phyloP scores from a whole-genome alignment of 305 asterid genomes.

The Rubia occidens region DNA sequence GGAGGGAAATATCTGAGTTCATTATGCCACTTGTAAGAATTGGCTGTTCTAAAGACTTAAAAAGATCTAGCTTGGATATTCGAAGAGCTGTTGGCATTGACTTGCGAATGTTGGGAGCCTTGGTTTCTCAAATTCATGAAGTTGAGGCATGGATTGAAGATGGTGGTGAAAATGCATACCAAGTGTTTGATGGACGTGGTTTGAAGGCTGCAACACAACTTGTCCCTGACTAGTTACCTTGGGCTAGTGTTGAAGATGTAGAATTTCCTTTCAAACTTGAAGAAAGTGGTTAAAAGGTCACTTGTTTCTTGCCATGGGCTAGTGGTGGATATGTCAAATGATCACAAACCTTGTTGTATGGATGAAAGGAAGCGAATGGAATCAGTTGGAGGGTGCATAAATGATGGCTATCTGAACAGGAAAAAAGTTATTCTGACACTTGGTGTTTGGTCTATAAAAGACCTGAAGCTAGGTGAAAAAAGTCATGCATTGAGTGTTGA shows the following conservation, averaged over 20 bases:
- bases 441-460: conserved; percentile 85
- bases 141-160: no score
- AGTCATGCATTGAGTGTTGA: no score
- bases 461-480: conserved; percentile 49
- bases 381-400: conserved; percentile 66
- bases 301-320: conserved; percentile 63
- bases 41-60: not conserved
- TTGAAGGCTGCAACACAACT: conserved; percentile 83
- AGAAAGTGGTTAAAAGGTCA: conserved; percentile 69
- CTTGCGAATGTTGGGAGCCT: conserved; percentile 15
- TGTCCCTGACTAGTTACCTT: conserved; percentile 71
- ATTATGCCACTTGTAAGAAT: not conserved
- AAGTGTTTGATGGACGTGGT: conserved; percentile 95
- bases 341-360: conserved; percentile 61
- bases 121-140: no score
- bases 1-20: no score
- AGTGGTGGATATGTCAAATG: conserved; percentile 80
- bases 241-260: conserved; percentile 66
- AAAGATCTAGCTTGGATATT: not conserved
- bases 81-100: conserved; percentile 17
- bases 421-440: conserved; percentile 67
- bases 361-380: conserved; percentile 57
- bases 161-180: conserved; percentile 9
- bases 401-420: conserved; percentile 68
- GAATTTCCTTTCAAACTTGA: conserved; percentile 43